Evolutionary conservation across 257 asterid species (phyloP), one percentile per base, ranked within the genome.

Genomic region (Solanum commersonii): DNA sequence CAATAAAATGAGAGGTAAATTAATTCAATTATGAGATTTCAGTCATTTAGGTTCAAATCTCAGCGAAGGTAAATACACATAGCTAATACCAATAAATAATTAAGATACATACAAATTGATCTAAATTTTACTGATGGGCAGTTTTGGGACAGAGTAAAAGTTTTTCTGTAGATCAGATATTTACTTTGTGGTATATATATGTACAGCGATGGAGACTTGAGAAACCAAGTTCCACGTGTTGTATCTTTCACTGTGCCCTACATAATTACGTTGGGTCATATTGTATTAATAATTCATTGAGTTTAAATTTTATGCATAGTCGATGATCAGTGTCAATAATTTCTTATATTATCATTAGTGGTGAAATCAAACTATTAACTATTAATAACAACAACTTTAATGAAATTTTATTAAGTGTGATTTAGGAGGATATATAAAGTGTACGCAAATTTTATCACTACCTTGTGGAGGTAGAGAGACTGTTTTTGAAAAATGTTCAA

Each of bases 81-180:
- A 13, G 10, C 2, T 27, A 12, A 67, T 67, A n/a, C 0, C 0
- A 23, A 63, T 0, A 2, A 63, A 10, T 10, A 63, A 23, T n/a
- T 0, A 0, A 0, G 0, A 1, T 63, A 67, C 20, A 0, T 67
- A 67, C 1, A 67, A 67, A 2, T 7, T 67, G 5, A 68, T 13
- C 4, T 68, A 6, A 27, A 68, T 2, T 31, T 31, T 14, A 71
- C 40, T 15, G 40, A 71, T 71, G 78, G 23, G n/a, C 60, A 52
- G 23, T 52, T 52, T 52, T 23, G 60, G 23, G 40, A 31, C 38
- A 70, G 23, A 68, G 35, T n/a, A 13, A 12, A 60, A 11, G 22
- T 70, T 65, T 65, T 68, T 68, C 37, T 68, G 76, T 6, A 27
- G 22, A 68, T 25, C 20, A 22, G 6, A 60, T 60, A 9, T 60